Percentiles rank a stretch among this genome's conserved stretches.
These are phyloP conservation scores for Anthostomella pinea DNA, from an alignment of 2,329 filamentous ascomycete genomes.

Conservation along the genomic window DNA sequence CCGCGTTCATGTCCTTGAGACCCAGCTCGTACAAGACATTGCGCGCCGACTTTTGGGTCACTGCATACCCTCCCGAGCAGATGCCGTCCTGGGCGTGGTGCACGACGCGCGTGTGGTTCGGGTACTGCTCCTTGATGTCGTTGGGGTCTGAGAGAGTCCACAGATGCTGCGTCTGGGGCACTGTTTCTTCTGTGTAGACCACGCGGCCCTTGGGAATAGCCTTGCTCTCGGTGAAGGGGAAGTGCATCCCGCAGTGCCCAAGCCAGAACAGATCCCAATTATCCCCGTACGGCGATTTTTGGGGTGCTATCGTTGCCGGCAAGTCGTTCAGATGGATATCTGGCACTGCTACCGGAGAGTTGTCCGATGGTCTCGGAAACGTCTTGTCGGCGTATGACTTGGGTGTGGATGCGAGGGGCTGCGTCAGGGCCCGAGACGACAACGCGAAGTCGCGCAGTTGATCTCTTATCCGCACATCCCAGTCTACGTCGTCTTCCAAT, in stretches of 20 bases:
- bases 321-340: slow-evolving; percentile 3
- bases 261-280: slow-evolving; percentile 53
- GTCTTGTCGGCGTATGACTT: slow-evolving; percentile 23
- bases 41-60: slow-evolving; percentile 43
- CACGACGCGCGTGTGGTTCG: slow-evolving; percentile 42
- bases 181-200: slow-evolving; percentile 35
- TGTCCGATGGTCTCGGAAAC: slow-evolving; percentile 14
- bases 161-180: slow-evolving; percentile 33
- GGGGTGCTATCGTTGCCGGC: slow-evolving; percentile 3
- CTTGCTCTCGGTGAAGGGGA: slow-evolving; percentile 21
- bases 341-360: neutral
- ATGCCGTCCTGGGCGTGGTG: slow-evolving; percentile 39
- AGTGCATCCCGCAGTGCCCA: slow-evolving; percentile 44
- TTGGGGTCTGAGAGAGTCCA: slow-evolving; percentile 36
- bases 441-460: slow-evolving; percentile 35
- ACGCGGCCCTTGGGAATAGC: slow-evolving; percentile 30
- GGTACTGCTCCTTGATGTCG: slow-evolving; percentile 34
- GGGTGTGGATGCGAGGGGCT: slow-evolving; percentile 10
- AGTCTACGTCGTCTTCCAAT: slow-evolving; percentile 47
- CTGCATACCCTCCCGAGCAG: slow-evolving; percentile 43
- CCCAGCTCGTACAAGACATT: slow-evolving; percentile 42
- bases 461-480: slow-evolving; percentile 41
- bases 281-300: slow-evolving; percentile 37
- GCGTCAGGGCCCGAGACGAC: slow-evolving; percentile 15
- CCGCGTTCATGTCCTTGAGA: slow-evolving; percentile 36